phyloP scores from a whole-genome alignment of 495 filamentous ascomycete species.

The Thermothielavioides terrestris region DNA sequence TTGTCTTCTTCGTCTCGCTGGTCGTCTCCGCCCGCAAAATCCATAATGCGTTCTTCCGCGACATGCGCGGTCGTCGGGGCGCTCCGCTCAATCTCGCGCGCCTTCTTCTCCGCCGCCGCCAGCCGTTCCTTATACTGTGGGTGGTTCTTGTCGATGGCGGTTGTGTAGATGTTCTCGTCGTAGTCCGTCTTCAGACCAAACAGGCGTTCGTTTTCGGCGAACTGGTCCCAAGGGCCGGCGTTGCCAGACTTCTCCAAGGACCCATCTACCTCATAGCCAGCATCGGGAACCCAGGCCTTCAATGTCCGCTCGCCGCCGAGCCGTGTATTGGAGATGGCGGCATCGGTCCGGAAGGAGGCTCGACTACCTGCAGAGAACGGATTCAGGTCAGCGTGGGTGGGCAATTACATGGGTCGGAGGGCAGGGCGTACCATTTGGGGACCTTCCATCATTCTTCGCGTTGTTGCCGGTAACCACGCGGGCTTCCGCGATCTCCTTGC shows the following conservation, averaged over 20 bases:
- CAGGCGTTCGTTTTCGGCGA: constrained; percentile 75
- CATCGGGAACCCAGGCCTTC: constrained; percentile 75
- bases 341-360: constrained; percentile 71
- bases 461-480: constrained; percentile 44
- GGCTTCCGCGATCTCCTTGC: constrained; percentile 65
- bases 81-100: constrained; percentile 77
- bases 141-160: constrained; percentile 70
- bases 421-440: constrained; percentile 62
- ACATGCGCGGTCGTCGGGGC: constrained; percentile 66
- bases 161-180: constrained; percentile 92
- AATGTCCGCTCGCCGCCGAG: constrained; percentile 63
- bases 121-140: constrained; percentile 69
- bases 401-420: background rate
- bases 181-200: constrained; percentile 84
- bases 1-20: constrained; percentile 79
- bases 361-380: constrained; percentile 28
- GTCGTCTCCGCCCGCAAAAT: constrained; percentile 45
- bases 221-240: constrained; percentile 76
- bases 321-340: constrained; percentile 73
- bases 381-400: background rate
- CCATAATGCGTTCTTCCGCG: constrained; percentile 77
- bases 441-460: constrained; percentile 40
- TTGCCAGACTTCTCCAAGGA: constrained; percentile 53
- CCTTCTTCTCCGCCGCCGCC: constrained; percentile 71
- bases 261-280: constrained; percentile 52